Evolutionary conservation across 805 yeast genomes (phyloP).

Genomic region (Saccharomycopsis schoenii): DNA sequence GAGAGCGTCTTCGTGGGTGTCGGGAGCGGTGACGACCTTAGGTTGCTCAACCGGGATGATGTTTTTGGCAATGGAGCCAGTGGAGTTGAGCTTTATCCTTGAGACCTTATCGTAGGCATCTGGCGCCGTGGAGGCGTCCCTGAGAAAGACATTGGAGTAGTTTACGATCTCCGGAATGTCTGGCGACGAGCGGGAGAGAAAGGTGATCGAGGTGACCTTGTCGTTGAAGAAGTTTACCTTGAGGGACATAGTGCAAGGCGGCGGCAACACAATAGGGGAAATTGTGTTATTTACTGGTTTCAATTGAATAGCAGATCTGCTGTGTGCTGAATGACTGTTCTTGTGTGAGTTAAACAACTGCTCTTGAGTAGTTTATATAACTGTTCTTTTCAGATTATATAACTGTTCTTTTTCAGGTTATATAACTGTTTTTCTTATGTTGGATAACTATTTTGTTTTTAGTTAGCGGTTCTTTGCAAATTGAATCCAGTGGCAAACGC

Average conservation of each 20-base stretch:
- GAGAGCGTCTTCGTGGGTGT: slow-evolving; percentile 23
- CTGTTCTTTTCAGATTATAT: too few relatives aligned
- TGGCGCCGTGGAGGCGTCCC: slow-evolving; percentile 50
- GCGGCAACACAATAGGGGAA: too few relatives aligned
- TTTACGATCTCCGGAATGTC: slow-evolving; percentile 23
- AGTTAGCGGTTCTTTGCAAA: too few relatives aligned
- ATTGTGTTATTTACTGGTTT: too few relatives aligned
- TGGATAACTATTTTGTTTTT: too few relatives aligned
- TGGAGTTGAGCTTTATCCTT: slow-evolving; percentile 56
- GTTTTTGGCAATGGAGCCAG: slow-evolving; percentile 35
- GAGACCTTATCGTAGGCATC: slow-evolving; percentile 44
- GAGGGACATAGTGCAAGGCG: neutral
- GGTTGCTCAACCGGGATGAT: slow-evolving; percentile 27
- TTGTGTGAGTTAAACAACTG: too few relatives aligned
- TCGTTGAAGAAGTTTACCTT: slow-evolving; percentile 18
- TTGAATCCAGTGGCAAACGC: too few relatives aligned
- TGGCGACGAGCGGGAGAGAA: slow-evolving; percentile 10
- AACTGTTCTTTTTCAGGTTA: too few relatives aligned
- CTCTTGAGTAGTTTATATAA: too few relatives aligned
- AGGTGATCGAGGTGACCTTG: slow-evolving; percentile 16
- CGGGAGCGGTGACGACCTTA: neutral
- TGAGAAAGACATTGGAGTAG: slow-evolving; percentile 44
- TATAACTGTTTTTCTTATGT: too few relatives aligned
- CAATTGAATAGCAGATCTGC: too few relatives aligned
- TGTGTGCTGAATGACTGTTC: too few relatives aligned